Percentiles rank a stretch among this genome's conserved stretches.
Conservation (phyloP, 2,329 filamentous ascomycete species). For the Pyricularia grisea region DNA sequence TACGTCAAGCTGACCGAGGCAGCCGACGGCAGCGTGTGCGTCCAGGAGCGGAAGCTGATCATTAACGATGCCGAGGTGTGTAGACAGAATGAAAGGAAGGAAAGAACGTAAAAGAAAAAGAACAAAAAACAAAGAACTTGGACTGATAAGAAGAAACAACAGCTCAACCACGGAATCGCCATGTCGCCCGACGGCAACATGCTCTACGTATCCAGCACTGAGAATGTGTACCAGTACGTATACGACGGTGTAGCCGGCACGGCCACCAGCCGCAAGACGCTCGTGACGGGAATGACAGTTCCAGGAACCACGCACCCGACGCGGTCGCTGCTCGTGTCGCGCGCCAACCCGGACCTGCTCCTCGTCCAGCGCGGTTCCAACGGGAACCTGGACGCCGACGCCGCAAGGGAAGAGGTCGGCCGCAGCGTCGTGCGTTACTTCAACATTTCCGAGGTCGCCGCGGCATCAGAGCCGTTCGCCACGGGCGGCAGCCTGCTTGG, state of each 20-base stretch:
- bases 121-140: not conserved
- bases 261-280: slow-evolving; percentile 25
- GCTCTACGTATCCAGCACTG: slow-evolving; percentile 27
- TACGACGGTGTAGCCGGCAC: slow-evolving; percentile 36
- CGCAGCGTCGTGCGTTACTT: slow-evolving; percentile 46
- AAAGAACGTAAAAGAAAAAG: too few species aligned
- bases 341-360: slow-evolving; percentile 33
- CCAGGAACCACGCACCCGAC: slow-evolving; percentile 35
- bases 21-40: slow-evolving; percentile 5
- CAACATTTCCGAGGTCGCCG: slow-evolving; percentile 33
- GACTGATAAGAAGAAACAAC: slow-evolving; percentile 3
- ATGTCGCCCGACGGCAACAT: slow-evolving; percentile 20
- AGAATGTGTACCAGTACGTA: slow-evolving; percentile 37
- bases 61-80: slow-evolving; percentile 4
- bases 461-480: slow-evolving; percentile 7
- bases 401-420: slow-evolving; percentile 32
- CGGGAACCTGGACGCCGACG: slow-evolving; percentile 38
- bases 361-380: slow-evolving; percentile 42
- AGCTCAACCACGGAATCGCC: slow-evolving; percentile 21
- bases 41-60: slow-evolving; percentile 5
- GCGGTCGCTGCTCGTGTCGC: slow-evolving; percentile 39
- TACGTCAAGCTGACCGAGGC: slow-evolving; percentile 4
- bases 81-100: not conserved
- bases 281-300: slow-evolving; percentile 38
- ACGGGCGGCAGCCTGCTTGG: slow-evolving; percentile 18